Base-by-base conservation (phyloP, 2,329 filamentous ascomycete species). In the Cryphonectria parasitica region DNA sequence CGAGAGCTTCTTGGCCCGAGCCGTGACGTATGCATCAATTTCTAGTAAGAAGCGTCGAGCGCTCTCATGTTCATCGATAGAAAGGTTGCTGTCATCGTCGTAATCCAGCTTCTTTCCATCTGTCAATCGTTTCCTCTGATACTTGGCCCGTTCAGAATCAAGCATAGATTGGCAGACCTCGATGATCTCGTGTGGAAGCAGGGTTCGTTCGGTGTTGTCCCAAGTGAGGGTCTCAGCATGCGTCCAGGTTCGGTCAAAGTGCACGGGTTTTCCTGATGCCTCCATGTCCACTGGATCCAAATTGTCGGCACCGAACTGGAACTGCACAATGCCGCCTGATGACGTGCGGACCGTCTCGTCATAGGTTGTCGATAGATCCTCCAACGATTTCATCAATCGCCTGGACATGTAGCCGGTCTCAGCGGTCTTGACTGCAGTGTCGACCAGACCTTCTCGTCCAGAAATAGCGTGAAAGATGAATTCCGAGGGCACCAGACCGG, bases 381-480 rank as follows among this genome's bases (percentile, higher is more conserved):
- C 96, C 64, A 99, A 83, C 3, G 94, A 97, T 82, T 99, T 99
- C 95, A 99, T 99, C 78, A 99, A 81, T 75, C 96, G 91, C 82
- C 96, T 91, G 73, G 95, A 98, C 96, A 99, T 99, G 83, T 99
- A 99, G 74, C 96, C 96, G 15, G 96, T 99, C 81, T 99, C 96
- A 67, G 96, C 96, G 67, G 96, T 99, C 84, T 99, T 99, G 83
- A 98, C 96, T 72, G 96, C 96, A 2, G 96, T 99, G 88, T 99
- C 96, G 77, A 99, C 95, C 75, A 99, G 84, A 89, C 96, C 96
- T 89, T 98, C 96, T 89, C 96, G 92, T 76, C 96, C 96, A 77
- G 94, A 97, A 83, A 98, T 98, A 75, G 96, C 96, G 88, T 99
- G 96, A 82, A 99, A 98, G 70, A 98, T 88, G 80, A 99, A 98